Percentiles rank a stretch among this genome's conserved stretches.
Conservation (phyloP, 1,284 basidiomycete species). For the Sphaerobolus stellatus region DNA sequence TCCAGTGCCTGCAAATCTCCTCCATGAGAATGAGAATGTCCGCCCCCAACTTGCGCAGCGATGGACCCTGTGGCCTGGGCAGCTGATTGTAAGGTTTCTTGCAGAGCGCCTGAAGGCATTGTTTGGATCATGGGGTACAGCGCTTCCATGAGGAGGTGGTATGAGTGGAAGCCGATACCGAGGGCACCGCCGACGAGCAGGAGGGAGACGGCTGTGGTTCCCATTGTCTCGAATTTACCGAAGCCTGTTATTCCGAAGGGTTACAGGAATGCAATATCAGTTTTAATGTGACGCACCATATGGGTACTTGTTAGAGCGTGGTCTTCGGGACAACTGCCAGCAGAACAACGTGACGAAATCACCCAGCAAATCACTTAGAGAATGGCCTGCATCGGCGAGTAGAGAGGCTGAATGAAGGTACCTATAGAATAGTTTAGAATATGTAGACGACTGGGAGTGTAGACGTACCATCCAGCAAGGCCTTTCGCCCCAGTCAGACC, state of each 20-base stretch:
- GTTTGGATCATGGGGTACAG: conserved; percentile 58
- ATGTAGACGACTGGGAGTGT: conserved; percentile 5
- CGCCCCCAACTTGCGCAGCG: conserved; percentile 40
- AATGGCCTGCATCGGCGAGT: conserved; percentile 94
- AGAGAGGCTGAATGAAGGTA: conserved; percentile 82
- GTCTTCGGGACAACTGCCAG: conserved; percentile 84
- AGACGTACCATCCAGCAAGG: conserved; percentile 62
- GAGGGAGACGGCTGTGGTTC: conserved; percentile 81
- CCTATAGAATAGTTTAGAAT: conserved; percentile 13
- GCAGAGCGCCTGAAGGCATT: conserved; percentile 58
- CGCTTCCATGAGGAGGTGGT: conserved; percentile 71
- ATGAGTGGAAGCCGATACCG: conserved; percentile 93
- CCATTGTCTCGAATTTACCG: conserved; percentile 92
- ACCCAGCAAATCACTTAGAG: conserved; percentile 84
- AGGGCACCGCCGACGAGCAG: conserved; percentile 85
- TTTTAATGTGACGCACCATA: conserved; percentile 50
- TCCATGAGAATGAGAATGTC: conserved; percentile 46
- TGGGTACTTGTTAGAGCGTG: conserved; percentile 77
- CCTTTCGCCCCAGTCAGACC: conserved; percentile 84
- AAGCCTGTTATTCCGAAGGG: conserved; percentile 45
- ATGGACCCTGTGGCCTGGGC: conserved; percentile 54
- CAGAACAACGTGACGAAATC: conserved; percentile 93
- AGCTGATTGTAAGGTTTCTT: conserved; percentile 57
- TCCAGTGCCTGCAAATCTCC: conserved; percentile 76
- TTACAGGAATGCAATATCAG: conserved; percentile 7